A percentile compares a stretch with the other conserved stretches of the same genome.
Conservation (phyloP, 78 protist genomes). For the Cavenderia fasciculata region DNA sequence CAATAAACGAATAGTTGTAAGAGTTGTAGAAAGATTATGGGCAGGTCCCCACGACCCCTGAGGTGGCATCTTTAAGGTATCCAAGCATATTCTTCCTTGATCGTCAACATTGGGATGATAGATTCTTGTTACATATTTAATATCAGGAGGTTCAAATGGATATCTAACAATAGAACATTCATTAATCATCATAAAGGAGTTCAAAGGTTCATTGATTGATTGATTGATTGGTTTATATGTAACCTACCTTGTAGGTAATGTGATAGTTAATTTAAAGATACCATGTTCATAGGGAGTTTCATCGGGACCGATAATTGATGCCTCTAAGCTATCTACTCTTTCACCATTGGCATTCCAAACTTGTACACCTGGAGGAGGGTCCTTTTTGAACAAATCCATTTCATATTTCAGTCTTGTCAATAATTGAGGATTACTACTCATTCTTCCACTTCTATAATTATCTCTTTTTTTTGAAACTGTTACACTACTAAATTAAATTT, state of each 20-base stretch:
- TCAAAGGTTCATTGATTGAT: no score
- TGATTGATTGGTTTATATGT: not conserved
- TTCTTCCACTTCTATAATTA: no score
- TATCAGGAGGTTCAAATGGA: conserved; percentile 93
- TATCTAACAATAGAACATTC: conserved; percentile 67
- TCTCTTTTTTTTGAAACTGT: no score
- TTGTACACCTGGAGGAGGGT: conserved; percentile 79
- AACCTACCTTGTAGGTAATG: conserved; percentile 42
- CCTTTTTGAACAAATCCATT: conserved; percentile 34
- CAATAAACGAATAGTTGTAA: conserved; percentile 55
- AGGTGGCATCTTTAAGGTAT: conserved; percentile 83
- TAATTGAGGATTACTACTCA: not conserved
- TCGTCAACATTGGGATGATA: conserved; percentile 95
- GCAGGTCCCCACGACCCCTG: conserved; percentile 85
- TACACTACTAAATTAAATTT: no score
- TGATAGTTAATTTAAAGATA: conserved; percentile 61
- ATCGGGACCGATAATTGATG: conserved; percentile 72
- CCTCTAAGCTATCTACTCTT: conserved; percentile 55
- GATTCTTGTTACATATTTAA: conserved; percentile 88
- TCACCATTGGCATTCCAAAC: conserved; percentile 40
- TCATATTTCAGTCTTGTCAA: conserved; percentile 59
- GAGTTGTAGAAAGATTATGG: conserved; percentile 46
- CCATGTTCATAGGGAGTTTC: conserved; percentile 79
- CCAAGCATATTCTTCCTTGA: conserved; percentile 91
- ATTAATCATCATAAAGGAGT: not conserved